Conservation (phyloP, 306 rosid species). For the Rubus parviflorus region DNA sequence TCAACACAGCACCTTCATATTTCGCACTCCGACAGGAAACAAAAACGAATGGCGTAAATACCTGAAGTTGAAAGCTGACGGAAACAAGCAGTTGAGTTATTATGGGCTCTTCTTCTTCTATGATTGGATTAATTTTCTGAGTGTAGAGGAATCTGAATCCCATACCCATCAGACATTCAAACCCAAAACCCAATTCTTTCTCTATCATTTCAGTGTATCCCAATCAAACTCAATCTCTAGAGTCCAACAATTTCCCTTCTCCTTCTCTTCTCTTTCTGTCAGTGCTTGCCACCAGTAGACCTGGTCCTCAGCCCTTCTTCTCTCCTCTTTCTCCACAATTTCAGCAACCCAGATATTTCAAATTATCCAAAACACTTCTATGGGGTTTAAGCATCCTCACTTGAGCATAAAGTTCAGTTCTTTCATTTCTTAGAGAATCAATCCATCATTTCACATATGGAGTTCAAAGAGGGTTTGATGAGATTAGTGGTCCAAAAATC, state of each 20-base stretch:
- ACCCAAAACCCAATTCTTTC: no score
- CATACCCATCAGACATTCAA: background rate
- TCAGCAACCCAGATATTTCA: background rate
- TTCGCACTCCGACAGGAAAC: background rate
- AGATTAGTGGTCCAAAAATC: conserved; percentile 40
- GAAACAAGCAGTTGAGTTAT: background rate
- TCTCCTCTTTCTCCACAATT: background rate
- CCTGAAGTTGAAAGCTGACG: background rate
- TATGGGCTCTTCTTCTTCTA: conserved; percentile 19
- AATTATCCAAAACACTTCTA: background rate
- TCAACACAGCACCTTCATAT: background rate
- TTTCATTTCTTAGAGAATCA: background rate
- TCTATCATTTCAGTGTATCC: no score
- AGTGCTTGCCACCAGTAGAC: no score
- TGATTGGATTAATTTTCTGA: conserved; percentile 11
- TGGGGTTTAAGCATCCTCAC: background rate
- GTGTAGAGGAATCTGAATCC: conserved; percentile 45
- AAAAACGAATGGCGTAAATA: conserved; percentile 3
- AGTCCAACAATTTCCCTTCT: background rate
- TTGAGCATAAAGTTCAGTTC: background rate
- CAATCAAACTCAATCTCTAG: background rate
- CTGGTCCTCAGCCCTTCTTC: background rate
- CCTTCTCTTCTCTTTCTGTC: background rate
- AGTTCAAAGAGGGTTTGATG: conserved; percentile 54
- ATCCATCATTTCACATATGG: conserved; percentile 33